Evolutionary conservation across 2,329 filamentous ascomycete species (phyloP), one percentile per base, ranked within the genome.

Genomic region (Colletotrichum falcatum): DNA sequence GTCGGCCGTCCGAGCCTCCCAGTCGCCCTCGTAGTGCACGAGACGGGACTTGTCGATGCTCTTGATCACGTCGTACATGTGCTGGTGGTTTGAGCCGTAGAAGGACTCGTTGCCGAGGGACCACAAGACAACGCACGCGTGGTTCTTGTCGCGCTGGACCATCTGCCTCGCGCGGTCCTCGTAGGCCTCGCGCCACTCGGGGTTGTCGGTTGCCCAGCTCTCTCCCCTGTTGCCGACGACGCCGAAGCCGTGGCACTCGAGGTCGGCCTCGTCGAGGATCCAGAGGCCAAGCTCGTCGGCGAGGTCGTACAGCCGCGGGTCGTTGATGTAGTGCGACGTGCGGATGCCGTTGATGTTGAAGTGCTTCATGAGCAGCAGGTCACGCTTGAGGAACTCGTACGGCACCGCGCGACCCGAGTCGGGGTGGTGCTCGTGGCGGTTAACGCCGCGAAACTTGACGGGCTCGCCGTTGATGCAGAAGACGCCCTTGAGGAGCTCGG

Each of bases 101-200:
- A 92, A 93, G 0, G 90, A 85, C 76, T 93, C 91, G 67, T 93
- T 94, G 0, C 91, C 91, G 0, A 94, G 81, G 23, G 88, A 91
- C 92, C 91, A 94, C 61, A 93, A 87, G 54, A 93, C 87, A 3
- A 94, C 82, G 7, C 84, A 91, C 0, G 90, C 82, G 73, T 92
- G 89, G 62, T 93, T 86, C 73, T 83, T 84, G 72, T 84, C 83
- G 14, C 91, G 84, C 73, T 87, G 83, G 0, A 93, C 88, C 73
- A 93, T 82, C 71, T 92, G 89, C 35, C 84, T 80, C 5, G 89
- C 89, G 1, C 91, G 86, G 75, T 93, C 91, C 2, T 93, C 80
- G 73, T 94, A 93, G 0, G 90, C 89, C 1, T 87, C 84, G 65
- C 81, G 80, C 90, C 89, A 92, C 0, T 84, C 84, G 0, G 86